Percentiles rank a stretch among this genome's conserved stretches.
phyloP scores from a whole-genome alignment of 805 yeast species.

The Metschnikowia reukaufii region DNA sequence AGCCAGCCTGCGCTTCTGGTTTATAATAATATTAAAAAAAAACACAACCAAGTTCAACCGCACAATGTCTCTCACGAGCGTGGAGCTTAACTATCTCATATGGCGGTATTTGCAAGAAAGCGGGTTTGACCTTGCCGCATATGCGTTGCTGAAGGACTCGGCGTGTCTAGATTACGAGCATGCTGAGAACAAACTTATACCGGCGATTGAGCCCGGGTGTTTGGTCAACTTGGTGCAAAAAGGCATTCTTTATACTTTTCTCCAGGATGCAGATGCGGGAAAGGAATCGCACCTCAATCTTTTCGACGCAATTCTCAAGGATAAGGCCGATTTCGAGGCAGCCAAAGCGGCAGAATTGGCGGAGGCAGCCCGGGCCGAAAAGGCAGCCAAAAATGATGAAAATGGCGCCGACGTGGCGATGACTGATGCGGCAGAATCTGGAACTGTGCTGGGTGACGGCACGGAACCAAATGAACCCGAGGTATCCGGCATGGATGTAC shows the following conservation, averaged over 20 bases:
- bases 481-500: not conserved
- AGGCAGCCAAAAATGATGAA: not conserved
- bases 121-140: constrained; percentile 74
- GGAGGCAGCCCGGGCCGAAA: constrained; percentile 17
- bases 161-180: constrained; percentile 55
- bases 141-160: constrained; percentile 76
- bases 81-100: constrained; percentile 82
- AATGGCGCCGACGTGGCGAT: constrained; percentile 1
- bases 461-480: not conserved
- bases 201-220: constrained; percentile 70
- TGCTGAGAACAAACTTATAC: constrained; percentile 38
- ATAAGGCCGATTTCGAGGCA: constrained; percentile 30
- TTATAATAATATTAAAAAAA: too few species aligned
- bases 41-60: not conserved
- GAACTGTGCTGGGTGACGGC: not conserved
- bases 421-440: constrained; percentile 1
- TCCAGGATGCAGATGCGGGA: constrained; percentile 53
- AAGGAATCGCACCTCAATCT: constrained; percentile 25
- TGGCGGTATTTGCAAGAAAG: constrained; percentile 92
- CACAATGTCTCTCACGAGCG: constrained; percentile 75
- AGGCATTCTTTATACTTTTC: constrained; percentile 76
- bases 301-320: constrained; percentile 54
- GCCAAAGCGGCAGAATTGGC: constrained; percentile 26
- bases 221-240: constrained; percentile 80
- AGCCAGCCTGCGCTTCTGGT: too few species aligned